phyloP scores from a whole-genome alignment of 2,329 filamentous ascomycete species.

The Fusarium miscanthi region DNA sequence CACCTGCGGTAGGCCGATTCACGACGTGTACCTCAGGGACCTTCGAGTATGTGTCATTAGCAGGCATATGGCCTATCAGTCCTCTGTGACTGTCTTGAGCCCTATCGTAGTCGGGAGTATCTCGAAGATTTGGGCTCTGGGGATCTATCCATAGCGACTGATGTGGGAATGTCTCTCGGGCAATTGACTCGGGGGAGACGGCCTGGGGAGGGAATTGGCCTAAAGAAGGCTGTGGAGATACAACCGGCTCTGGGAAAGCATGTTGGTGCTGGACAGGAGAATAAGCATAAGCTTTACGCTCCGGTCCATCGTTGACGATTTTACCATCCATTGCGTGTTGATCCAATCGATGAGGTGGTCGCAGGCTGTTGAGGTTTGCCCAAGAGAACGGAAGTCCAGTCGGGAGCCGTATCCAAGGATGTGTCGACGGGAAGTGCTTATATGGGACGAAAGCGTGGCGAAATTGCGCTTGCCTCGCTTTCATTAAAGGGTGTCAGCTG shows the following conservation, averaged over 20 bases:
- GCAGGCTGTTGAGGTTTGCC: background rate
- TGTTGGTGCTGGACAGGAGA: background rate
- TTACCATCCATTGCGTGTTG: slow-evolving; percentile 9
- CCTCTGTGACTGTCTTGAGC: slow-evolving; percentile 7
- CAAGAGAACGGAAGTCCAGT: background rate
- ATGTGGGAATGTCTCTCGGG: background rate
- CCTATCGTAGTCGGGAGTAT: slow-evolving; percentile 9
- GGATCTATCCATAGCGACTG: slow-evolving; percentile 23
- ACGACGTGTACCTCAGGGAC: background rate
- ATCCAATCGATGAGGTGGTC: background rate
- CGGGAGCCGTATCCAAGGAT: background rate
- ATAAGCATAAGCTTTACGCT: background rate
- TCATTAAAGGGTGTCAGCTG: background rate
- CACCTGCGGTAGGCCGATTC: background rate
- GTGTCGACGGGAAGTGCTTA: background rate
- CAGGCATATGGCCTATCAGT: background rate
- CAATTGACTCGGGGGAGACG: slow-evolving; percentile 4
- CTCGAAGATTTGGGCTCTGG: slow-evolving; percentile 18
- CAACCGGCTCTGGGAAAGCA: background rate
- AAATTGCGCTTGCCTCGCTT: background rate
- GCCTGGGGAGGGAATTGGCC: background rate
- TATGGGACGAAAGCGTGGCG: background rate
- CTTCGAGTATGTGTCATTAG: background rate
- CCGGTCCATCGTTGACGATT: background rate
- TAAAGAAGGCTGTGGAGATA: slow-evolving; percentile 8